Evolutionary conservation across 106 monocot species (phyloP).

Genomic region (Phalaenopsis aphrodite): DNA sequence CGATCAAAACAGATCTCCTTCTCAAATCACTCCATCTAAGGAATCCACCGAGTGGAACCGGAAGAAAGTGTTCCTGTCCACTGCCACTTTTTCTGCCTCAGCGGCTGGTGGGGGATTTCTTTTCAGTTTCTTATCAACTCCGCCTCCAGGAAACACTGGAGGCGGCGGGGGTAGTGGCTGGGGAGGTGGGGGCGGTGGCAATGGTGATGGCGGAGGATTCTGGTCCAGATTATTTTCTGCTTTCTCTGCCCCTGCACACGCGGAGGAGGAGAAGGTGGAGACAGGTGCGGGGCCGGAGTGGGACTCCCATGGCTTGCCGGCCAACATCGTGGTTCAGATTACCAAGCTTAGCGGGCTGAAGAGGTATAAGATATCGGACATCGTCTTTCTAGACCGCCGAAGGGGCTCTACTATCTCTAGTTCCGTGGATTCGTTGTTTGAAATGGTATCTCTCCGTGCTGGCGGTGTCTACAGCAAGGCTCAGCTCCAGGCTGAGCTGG

Average conservation of each 20-base stretch:
- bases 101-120: slow-evolving; percentile 30
- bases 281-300: slow-evolving; percentile 33
- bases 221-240: slow-evolving; percentile 61
- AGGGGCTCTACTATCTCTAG: slow-evolving; percentile 25
- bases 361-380: slow-evolving; percentile 84
- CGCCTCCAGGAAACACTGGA: slow-evolving; percentile 14
- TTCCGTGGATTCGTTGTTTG: slow-evolving; percentile 89
- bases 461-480: slow-evolving; percentile 83
- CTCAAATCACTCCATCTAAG: slow-evolving; percentile 2
- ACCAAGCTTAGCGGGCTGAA: slow-evolving; percentile 83
- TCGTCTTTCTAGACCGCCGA: slow-evolving; percentile 76
- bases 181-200: slow-evolving; percentile 32
- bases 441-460: slow-evolving; percentile 89
- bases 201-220: slow-evolving; percentile 58
- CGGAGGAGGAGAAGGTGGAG: slow-evolving; percentile 36
- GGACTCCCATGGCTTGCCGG: slow-evolving; percentile 87
- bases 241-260: slow-evolving; percentile 32
- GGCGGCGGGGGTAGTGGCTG: slow-evolving; percentile 29
- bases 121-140: slow-evolving; percentile 14
- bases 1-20: not conserved
- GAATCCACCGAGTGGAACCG: not conserved
- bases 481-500: slow-evolving; percentile 82
- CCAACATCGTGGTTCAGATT: slow-evolving; percentile 61
- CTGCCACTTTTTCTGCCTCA: slow-evolving; percentile 21
- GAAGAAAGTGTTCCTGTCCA: slow-evolving; percentile 18